These are phyloP conservation scores for Erodium texanum DNA, from an alignment of 441 rosid species.

Conservation along the genomic window DNA sequence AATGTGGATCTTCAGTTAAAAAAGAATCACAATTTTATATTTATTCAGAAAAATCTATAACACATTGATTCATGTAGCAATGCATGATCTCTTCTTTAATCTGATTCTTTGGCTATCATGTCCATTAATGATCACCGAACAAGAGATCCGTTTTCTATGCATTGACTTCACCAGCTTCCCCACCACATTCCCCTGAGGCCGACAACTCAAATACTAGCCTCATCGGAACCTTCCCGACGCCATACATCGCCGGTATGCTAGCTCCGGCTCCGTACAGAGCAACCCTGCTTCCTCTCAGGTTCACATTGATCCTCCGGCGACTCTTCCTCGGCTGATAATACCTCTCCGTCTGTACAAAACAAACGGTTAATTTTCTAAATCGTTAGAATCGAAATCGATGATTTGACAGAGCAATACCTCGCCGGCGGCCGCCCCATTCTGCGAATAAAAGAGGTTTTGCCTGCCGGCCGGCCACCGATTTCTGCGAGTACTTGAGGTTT, in stretches of 20 bases:
- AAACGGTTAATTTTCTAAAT: too few relatives aligned
- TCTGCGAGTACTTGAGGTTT: background rate
- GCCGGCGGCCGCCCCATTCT: too few relatives aligned
- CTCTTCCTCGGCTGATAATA: background rate
- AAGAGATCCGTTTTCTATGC: background rate
- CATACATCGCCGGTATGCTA: background rate
- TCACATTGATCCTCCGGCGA: background rate
- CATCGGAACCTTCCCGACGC: background rate
- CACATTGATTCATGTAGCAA: background rate
- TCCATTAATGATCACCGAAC: background rate
- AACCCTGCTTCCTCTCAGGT: background rate
- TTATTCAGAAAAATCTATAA: too few relatives aligned
- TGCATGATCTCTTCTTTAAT: background rate
- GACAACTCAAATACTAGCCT: background rate
- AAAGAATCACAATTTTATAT: too few relatives aligned
- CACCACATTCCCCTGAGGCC: background rate
- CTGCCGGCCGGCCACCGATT: background rate
- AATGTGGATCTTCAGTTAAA: too few relatives aligned
- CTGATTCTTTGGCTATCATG: background rate
- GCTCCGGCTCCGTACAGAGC: background rate
- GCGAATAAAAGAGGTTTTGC: too few relatives aligned
- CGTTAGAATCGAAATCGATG: too few relatives aligned
- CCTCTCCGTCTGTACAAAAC: background rate
- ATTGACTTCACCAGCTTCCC: background rate
- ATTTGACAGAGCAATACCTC: too few relatives aligned